Evolutionary conservation across 805 yeast species (phyloP).

Genomic region (Blastobotrys peoriensis): DNA sequence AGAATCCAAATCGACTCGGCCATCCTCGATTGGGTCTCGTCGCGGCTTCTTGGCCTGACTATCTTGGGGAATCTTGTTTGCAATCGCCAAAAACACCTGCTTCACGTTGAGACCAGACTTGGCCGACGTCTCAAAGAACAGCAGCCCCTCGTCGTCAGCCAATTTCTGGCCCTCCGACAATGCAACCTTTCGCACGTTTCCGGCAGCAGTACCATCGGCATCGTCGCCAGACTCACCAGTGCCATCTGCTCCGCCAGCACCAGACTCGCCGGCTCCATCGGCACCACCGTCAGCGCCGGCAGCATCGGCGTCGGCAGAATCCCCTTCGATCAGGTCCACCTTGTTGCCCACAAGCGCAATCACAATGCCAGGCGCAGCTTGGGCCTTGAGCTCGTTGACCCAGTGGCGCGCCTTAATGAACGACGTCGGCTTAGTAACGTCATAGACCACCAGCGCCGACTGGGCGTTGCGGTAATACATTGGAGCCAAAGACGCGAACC

Average conservation of each 20-base stretch:
- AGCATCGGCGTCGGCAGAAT: slow-evolving; percentile 13
- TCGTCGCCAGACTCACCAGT: slow-evolving; percentile 25
- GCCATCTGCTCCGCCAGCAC: slow-evolving; percentile 15
- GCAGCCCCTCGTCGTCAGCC: slow-evolving; percentile 84
- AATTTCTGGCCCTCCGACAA: slow-evolving; percentile 78
- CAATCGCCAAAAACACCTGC: slow-evolving; percentile 86
- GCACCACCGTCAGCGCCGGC: slow-evolving; percentile 31
- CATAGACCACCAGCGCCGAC: slow-evolving; percentile 94
- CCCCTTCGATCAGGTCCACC: slow-evolving; percentile 62
- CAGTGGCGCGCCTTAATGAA: slow-evolving; percentile 96
- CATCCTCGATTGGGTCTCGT: slow-evolving; percentile 9
- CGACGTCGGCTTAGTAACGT: slow-evolving; percentile 89
- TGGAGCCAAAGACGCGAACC: slow-evolving; percentile 94
- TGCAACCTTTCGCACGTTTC: slow-evolving; percentile 66
- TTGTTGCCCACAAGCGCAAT: slow-evolving; percentile 95
- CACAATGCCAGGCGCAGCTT: slow-evolving; percentile 84
- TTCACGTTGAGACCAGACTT: slow-evolving; percentile 84
- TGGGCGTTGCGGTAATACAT: slow-evolving; percentile 97
- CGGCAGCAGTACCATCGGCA: slow-evolving; percentile 31
- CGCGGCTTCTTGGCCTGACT: slow-evolving; percentile 14
- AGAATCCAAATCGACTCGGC: slow-evolving; percentile 12
- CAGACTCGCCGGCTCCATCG: slow-evolving; percentile 7
- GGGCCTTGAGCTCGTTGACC: slow-evolving; percentile 94
- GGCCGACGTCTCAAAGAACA: slow-evolving; percentile 93
- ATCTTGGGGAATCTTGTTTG: slow-evolving; percentile 71